A percentile compares a stretch with the other conserved stretches of the same genome.
phyloP scores from a whole-genome alignment of 495 filamentous ascomycete genomes.

The Daldinia concentrica region DNA sequence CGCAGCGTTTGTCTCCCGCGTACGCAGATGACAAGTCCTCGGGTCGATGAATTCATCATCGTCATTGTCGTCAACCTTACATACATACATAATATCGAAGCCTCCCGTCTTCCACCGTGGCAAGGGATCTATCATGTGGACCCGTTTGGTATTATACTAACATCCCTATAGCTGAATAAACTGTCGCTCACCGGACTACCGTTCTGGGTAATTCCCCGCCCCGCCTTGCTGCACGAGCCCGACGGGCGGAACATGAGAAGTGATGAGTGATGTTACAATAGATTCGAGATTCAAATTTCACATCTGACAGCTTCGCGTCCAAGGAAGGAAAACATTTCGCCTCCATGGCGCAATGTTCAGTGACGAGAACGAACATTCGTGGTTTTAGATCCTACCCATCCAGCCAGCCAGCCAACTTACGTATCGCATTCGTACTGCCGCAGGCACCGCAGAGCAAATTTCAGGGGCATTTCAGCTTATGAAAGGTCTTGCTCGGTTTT shows the following conservation, averaged over 20 bases:
- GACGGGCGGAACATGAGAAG: conserved; percentile 31
- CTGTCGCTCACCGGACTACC: conserved; percentile 11
- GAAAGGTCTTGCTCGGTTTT: background rate
- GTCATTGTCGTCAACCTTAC: background rate
- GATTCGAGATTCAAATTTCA: conserved; percentile 30
- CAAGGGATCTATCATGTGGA: conserved; percentile 8
- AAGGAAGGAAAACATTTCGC: conserved; percentile 33
- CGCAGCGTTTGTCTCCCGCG: conserved; percentile 19
- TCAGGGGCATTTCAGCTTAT: conserved; percentile 28
- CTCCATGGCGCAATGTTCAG: conserved; percentile 12
- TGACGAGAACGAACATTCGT: conserved; percentile 9
- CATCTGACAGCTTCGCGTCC: conserved; percentile 25
- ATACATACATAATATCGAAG: background rate
- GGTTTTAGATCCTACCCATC: conserved; percentile 6
- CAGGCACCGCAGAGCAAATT: conserved; percentile 13
- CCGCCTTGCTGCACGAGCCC: conserved; percentile 31
- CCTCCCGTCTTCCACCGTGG: background rate
- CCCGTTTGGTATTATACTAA: conserved; percentile 5
- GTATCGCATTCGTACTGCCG: conserved; percentile 5
- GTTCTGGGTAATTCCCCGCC: conserved; percentile 26
- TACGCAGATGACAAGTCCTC: background rate
- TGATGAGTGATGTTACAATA: conserved; percentile 31
- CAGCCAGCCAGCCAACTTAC: conserved; percentile 1
- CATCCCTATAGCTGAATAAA: conserved; percentile 3
- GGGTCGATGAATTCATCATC: conserved; percentile 8